phyloP scores from a whole-genome alignment of 208 protist genomes.

The Porcisia deanei region DNA sequence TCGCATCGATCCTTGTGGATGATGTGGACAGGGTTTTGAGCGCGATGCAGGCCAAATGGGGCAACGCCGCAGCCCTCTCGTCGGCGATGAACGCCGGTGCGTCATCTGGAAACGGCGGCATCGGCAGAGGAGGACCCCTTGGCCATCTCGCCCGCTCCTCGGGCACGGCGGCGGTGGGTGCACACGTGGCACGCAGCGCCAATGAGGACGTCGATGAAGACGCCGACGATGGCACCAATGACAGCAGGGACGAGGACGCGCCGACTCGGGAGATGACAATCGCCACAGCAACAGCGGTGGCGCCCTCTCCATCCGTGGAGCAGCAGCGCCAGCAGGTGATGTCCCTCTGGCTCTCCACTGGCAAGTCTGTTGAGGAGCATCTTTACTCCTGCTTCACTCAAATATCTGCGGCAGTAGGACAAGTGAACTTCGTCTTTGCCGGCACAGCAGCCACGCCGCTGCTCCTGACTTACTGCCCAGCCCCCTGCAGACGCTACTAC shows the following conservation, averaged over 20 bases:
- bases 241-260: constrained; percentile 8
- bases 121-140: neutral
- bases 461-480: constrained; percentile 49
- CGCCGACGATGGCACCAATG: constrained; percentile 8
- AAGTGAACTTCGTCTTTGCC: constrained; percentile 75
- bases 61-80: constrained; percentile 25
- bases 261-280: neutral
- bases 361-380: constrained; percentile 47
- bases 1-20: constrained; percentile 68
- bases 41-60: constrained; percentile 73
- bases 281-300: neutral
- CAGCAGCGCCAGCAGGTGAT: constrained; percentile 41
- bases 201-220: neutral
- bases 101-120: neutral
- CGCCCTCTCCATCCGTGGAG: constrained; percentile 13
- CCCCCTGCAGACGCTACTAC: constrained; percentile 65
- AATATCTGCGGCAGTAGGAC: constrained; percentile 65
- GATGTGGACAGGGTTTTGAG: constrained; percentile 75
- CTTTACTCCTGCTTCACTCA: constrained; percentile 51
- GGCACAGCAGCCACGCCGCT: constrained; percentile 58
- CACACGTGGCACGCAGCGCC: neutral
- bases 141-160: neutral
- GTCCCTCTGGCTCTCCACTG: constrained; percentile 37
- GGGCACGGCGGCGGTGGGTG: neutral
- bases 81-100: constrained; percentile 1